Base-by-base conservation (phyloP, 2,329 filamentous ascomycete genomes). In the Colletotrichum cereale region DNA sequence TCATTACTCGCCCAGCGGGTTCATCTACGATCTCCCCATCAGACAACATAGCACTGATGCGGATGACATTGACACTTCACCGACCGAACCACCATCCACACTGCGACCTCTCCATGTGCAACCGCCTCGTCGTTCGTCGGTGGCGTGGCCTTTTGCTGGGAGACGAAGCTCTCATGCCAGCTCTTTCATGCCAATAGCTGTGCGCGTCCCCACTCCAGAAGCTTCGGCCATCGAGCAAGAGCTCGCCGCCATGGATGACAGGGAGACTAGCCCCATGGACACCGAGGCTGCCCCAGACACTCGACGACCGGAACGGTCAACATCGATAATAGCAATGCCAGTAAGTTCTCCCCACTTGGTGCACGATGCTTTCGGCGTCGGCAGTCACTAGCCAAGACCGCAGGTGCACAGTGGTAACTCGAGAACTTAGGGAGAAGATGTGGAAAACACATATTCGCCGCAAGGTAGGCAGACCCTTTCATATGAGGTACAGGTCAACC, bases 21-120 rank as follows among this genome's bases (percentile, higher is more conserved):
- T 72, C 68, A 67, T 64, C 48, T 72, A 73, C 58, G 42, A 56
- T 62, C 24, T 55, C 26, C 47, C 57, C 44, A 31, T 40, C 31
- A 47, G 55, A 42, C 48, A 52, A n/a, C n/a, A 50, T 24, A 38
- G n/a, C 12, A 26, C 60, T 21, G 34, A 34, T 36, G 5, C 44
- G 31, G 14, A 48, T 62, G 24, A 10, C 21, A 10, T 2, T 5
- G 34, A 18, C 12, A 8, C 14, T 7, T 26, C 44, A 10, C 26
- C 31, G 31, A 26, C 14, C 47, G 31, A 38, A 40, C 29, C n/a
- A 29, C 5, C n/a, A 12, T 16, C 44, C 10, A 14, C 16, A 21
- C 2, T 16, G 5, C 21, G n/a, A 21, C n/a, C 10, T 18, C n/a
- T 16, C 11, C 6, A 21, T 52, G 24, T 36, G n/a, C 34, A 52